These are phyloP conservation scores for Sideroxylon spinosum DNA, from an alignment of 179 eudicot genomes.

Conservation along the genomic window DNA sequence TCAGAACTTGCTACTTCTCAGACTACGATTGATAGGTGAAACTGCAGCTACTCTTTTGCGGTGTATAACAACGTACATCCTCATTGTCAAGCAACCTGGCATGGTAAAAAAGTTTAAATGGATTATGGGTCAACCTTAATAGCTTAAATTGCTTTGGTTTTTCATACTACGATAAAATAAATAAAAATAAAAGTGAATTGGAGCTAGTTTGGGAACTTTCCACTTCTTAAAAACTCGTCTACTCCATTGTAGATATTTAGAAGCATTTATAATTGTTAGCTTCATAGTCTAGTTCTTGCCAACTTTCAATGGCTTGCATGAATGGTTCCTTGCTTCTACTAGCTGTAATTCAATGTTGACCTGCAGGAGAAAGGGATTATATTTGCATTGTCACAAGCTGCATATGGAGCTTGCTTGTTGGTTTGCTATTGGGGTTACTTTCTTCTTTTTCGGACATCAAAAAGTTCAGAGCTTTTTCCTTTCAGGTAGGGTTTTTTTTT, in stretches of 20 bases:
- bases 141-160: background rate
- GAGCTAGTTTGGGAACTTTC: constrained; percentile 2
- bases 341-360: constrained; percentile 8
- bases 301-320: background rate
- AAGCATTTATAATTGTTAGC: background rate
- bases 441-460: constrained; percentile 42
- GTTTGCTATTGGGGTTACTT: constrained; percentile 95
- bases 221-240: background rate
- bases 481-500: constrained; percentile 63
- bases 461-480: constrained; percentile 58
- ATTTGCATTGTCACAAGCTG: constrained; percentile 81
- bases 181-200: background rate
- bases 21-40: constrained; percentile 77
- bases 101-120: constrained; percentile 39
- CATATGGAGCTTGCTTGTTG: constrained; percentile 79
- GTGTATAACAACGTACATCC: constrained; percentile 60
- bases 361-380: constrained; percentile 79
- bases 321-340: background rate
- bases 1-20: constrained; percentile 82
- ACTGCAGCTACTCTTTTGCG: constrained; percentile 80
- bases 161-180: background rate
- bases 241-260: background rate
- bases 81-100: constrained; percentile 57
- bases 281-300: constrained; percentile 1
- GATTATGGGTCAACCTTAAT: constrained; percentile 4